Base-by-base conservation (phyloP, 352 stramenopile genomes). In the Phytophthora ramorum region DNA sequence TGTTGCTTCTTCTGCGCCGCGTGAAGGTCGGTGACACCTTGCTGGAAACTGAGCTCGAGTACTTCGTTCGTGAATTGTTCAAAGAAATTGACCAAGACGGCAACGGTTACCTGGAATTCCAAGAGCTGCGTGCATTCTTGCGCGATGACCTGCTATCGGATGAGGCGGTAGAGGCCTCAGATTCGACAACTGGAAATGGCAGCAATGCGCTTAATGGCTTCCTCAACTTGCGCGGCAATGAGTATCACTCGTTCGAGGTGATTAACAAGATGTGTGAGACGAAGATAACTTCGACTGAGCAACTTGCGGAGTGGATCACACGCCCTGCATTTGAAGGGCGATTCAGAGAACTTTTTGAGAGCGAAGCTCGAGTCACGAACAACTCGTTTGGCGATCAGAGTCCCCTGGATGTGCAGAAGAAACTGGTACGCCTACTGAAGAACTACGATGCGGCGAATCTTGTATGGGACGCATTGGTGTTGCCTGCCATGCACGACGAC, bases 41-140 rank as follows among this genome's bases (percentile, higher is more conserved):
- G 17, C 57, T 93, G 5, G 77, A 87, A 68, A 81, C 73, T 26
- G 84, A 93, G 43, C 59, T 93, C 22, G 72, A 89, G 45, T 74
- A 87, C 35, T 87, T 93, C 28, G 83, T 85, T 26, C 73, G 76
- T 38, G 76, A 80, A 20, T 46, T 93, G n/a, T 91, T 91, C 46
- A 85, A 89, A 35, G 92, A 97, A 53, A 98, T 98, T 59, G 95
- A 98, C 63, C 94, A 96, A 56, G 91, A 98, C 60, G 84, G 79
- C 6, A 93, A 85, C 17, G 93, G 96, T 0, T 89, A 87, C 47
- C 90, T 98, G 24, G 95, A 98, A 68, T 99, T 99, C 65, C 92
- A 98, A 30, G 95, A 98, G 63, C 96, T 99, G 49, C 75, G 97
- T 19, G 86, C 90, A 16, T 93, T 76, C 58, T 74, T 86, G 49